Percentiles rank a stretch among this genome's conserved stretches.
Conservation (phyloP, 164 flowering plant genomes). For the Paratinospora sagittata region DNA sequence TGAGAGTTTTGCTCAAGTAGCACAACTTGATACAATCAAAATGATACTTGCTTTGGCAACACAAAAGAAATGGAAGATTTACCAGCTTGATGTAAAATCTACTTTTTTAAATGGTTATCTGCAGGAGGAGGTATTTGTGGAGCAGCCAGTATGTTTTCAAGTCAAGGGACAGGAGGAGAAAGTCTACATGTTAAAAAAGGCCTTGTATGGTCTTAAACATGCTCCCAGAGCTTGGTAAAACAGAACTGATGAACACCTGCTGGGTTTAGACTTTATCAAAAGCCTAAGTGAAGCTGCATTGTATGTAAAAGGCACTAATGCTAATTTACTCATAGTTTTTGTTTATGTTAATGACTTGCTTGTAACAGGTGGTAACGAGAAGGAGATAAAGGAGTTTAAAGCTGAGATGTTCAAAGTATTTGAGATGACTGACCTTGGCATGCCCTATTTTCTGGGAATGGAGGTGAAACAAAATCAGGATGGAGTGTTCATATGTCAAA, state of each 20-base stretch:
- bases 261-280: neutral
- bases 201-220: neutral
- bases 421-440: neutral
- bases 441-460: neutral
- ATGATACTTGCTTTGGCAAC: neutral
- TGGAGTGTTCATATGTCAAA: neutral
- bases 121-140: neutral
- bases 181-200: neutral
- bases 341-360: neutral
- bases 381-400: neutral
- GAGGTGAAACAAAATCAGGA: neutral
- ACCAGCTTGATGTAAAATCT: neutral
- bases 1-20: slow-evolving; percentile 3
- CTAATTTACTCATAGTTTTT: too few species aligned
- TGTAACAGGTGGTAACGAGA: neutral
- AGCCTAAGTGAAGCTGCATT: slow-evolving; percentile 1
- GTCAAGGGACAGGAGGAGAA: neutral
- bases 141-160: neutral
- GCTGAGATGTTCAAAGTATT: neutral
- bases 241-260: neutral
- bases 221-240: neutral
- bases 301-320: too few species aligned
- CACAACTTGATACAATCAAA: neutral
- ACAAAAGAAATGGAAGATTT: neutral
- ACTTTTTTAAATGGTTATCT: neutral